Conservation (phyloP, 306 rosid genomes). For the Hylodesmum podocarpum region DNA sequence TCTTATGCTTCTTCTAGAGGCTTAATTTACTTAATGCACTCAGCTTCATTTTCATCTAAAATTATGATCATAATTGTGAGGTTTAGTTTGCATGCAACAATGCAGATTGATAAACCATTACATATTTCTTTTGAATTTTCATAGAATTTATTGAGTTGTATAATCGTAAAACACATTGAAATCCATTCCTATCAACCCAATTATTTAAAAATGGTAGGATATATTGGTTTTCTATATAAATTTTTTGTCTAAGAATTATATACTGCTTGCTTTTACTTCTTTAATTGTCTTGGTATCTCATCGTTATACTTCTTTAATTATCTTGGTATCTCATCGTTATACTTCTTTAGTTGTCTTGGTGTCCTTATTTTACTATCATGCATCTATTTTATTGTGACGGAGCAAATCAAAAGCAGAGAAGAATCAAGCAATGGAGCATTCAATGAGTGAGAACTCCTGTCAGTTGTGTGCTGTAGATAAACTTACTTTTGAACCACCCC, state of each 20-base stretch:
- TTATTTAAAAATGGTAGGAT: slow-evolving; percentile 14
- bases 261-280: not conserved
- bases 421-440: slow-evolving; percentile 92
- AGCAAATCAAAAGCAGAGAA: slow-evolving; percentile 98
- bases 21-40: not conserved
- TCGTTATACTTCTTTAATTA: not conserved
- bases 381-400: slow-evolving; percentile 39
- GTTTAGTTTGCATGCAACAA: not conserved
- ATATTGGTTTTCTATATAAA: slow-evolving; percentile 1
- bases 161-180: slow-evolving; percentile 48
- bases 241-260: not conserved
- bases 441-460: slow-evolving; percentile 98
- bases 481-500: slow-evolving; percentile 99
- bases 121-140: slow-evolving; percentile 47
- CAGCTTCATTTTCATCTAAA: not conserved
- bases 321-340: too few relatives aligned
- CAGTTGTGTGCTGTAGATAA: slow-evolving; percentile 98
- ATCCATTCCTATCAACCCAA: not conserved
- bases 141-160: slow-evolving; percentile 57
- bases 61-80: not conserved
- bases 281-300: not conserved
- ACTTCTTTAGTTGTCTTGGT: too few relatives aligned
- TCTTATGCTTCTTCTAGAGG: not conserved
- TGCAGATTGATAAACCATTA: not conserved
- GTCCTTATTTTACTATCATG: not conserved